Evolutionary conservation across 2,329 filamentous ascomycete species (phyloP), one percentile per base, ranked within the genome.

Genomic region (Sporothrix pallida): DNA sequence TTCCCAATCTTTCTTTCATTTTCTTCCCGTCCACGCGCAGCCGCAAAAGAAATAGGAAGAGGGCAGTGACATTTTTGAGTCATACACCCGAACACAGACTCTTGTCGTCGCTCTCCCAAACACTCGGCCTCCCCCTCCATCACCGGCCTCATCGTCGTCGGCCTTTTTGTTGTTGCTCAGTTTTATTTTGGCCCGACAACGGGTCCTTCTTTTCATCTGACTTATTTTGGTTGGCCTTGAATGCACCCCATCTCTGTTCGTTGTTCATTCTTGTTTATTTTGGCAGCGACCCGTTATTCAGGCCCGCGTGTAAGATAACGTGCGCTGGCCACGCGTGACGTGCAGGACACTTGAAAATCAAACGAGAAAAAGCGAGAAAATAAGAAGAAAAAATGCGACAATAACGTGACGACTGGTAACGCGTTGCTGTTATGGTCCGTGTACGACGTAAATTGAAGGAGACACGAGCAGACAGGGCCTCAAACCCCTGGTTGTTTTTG

Each of bases 351-450:
- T 20, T 23, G n/a, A 37, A 37, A 37, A 37, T 37, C 31, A 37
- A 37, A 37, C 31, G 31, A 37, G 31, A 37, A 37, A 37, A 20
- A 60, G 56, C 15, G 10, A 58, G 8, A 37, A 60, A 31, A 37
- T 37, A 37, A 1, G 15, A 62, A n/a, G 8, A 56, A 26, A 12
- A 56, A 56, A 56, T 23, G 20, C 8, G 26, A 44, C 1, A 63
- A 7, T 26, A 54, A 13, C 31, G 58, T 44, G 42, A 26, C 62
- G 62, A 17, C 67, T 70, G 67, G 31, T 23, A 54, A 70, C 67
- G 67, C 67, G 67, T 52, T 15, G 44, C 46, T 26, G 13, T 68
- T 52, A 46, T 68, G 63, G 63, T 46, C 63, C 12, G 63, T 37
- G 48, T 26, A 26, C 23, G 23, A 26, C 23, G 23, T 42, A 8